phyloP scores from a whole-genome alignment of 345 rosid genomes.

The Pelargonium nanum region DNA sequence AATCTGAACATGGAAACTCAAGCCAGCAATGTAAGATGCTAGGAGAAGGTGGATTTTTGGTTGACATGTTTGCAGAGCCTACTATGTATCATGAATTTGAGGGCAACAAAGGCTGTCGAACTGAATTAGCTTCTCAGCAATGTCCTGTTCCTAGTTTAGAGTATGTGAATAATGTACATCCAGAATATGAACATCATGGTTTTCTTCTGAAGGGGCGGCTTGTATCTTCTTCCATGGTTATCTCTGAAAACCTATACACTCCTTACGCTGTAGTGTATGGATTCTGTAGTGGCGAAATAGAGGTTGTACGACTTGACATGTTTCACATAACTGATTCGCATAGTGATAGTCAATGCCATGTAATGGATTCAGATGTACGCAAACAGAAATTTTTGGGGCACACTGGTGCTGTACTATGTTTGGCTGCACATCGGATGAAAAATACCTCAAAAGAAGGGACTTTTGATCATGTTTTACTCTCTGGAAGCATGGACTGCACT shows the following conservation, averaged over 20 bases:
- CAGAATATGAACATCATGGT: constrained; percentile 17
- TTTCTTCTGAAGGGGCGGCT: constrained; percentile 22
- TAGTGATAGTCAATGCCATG: constrained; percentile 29
- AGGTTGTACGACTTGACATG: constrained; percentile 52
- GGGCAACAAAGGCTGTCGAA: constrained; percentile 10
- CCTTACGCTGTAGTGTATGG: constrained; percentile 85
- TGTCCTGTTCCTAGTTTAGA: constrained; percentile 13
- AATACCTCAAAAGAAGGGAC: constrained; percentile 45
- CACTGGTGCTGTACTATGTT: constrained; percentile 66
- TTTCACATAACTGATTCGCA: constrained; percentile 40
- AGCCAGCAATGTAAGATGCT: constrained; percentile 31
- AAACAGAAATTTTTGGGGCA: constrained; percentile 55
- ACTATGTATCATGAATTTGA: constrained; percentile 10
- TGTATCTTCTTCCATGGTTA: constrained; percentile 88
- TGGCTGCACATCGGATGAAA: constrained; percentile 70
- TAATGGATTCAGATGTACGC: constrained; percentile 35
- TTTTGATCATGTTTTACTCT: constrained; percentile 55
- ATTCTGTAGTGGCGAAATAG: constrained; percentile 59
- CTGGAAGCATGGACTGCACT: constrained; percentile 88
- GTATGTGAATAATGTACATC: constrained; percentile 14
- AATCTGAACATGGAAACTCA: constrained; percentile 18
- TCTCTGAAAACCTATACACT: constrained; percentile 56
- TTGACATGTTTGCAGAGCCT: constrained; percentile 37
- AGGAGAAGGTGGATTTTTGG: constrained; percentile 37
- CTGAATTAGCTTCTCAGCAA: constrained; percentile 7